Conservation (phyloP, 1,284 basidiomycete genomes). For the Trametes hirsuta region DNA sequence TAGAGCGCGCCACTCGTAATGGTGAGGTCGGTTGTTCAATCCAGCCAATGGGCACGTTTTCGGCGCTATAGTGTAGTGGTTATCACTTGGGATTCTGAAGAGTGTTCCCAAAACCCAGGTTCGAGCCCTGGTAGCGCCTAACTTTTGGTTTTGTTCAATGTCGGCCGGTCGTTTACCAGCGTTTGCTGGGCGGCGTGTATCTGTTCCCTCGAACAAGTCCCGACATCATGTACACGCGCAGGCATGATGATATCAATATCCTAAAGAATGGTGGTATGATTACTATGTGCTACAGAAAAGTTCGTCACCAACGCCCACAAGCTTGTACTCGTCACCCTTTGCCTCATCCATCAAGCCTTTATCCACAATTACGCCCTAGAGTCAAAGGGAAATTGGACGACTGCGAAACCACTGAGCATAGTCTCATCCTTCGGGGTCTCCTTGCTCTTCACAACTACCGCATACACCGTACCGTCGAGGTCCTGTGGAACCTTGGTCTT, state of each 20-base stretch:
- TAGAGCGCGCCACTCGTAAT: conserved; percentile 16
- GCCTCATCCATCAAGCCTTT: not conserved
- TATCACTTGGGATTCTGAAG: conserved; percentile 23
- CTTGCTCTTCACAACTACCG: conserved; percentile 32
- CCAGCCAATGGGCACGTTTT: conserved; percentile 9
- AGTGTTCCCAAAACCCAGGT: conserved; percentile 20
- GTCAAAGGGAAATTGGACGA: conserved; percentile 34
- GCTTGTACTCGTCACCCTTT: not conserved
- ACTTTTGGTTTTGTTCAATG: too few species aligned
- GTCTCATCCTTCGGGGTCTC: conserved; percentile 28
- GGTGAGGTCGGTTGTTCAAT: conserved; percentile 13
- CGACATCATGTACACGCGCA: too few species aligned
- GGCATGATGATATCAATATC: too few species aligned
- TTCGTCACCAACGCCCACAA: too few species aligned
- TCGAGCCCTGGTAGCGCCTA: conserved; percentile 22
- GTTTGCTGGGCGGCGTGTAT: too few species aligned
- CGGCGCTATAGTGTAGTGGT: conserved; percentile 18
- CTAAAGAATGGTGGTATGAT: too few species aligned
- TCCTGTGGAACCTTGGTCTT: conserved; percentile 36
- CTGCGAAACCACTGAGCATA: conserved; percentile 36
- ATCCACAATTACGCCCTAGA: conserved; percentile 10
- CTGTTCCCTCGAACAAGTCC: too few species aligned
- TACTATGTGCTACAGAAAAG: too few species aligned
- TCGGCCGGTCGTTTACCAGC: too few species aligned
- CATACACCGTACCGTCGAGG: conserved; percentile 38